Evolutionary conservation across 345 rosid genomes (phyloP).

Genomic region (Citrus sinensis): DNA sequence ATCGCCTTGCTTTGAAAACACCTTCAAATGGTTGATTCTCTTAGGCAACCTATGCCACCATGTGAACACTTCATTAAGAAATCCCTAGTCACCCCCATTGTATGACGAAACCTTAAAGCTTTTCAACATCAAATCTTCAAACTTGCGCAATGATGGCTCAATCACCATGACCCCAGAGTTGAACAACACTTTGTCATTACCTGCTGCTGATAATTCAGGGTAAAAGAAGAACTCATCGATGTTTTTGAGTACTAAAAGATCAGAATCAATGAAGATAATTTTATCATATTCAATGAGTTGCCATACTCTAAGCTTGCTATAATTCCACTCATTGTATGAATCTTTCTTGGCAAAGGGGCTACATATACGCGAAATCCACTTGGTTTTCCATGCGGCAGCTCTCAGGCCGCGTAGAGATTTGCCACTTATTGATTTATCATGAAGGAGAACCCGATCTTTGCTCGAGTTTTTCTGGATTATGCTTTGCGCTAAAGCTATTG

Average conservation of each 20-base stretch:
- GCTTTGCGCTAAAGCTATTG: slow-evolving; percentile 83
- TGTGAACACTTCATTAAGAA: too few species aligned
- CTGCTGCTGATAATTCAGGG: slow-evolving; percentile 64
- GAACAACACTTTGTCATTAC: slow-evolving; percentile 43
- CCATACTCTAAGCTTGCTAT: slow-evolving; percentile 84
- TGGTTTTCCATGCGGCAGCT: slow-evolving; percentile 63
- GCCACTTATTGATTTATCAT: slow-evolving; percentile 44
- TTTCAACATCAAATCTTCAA: slow-evolving; percentile 49
- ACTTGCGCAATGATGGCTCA: slow-evolving; percentile 79
- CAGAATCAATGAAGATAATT: slow-evolving; percentile 72
- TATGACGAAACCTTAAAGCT: too few species aligned
- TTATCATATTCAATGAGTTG: slow-evolving; percentile 53
- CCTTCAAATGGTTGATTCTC: too few species aligned
- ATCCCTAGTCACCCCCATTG: too few species aligned
- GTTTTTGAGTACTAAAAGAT: slow-evolving; percentile 50
- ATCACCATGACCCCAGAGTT: slow-evolving; percentile 86
- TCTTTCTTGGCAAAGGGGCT: slow-evolving; percentile 50
- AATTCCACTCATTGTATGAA: slow-evolving; percentile 92
- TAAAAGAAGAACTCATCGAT: slow-evolving; percentile 52
- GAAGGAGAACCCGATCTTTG: slow-evolving; percentile 60
- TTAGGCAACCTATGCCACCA: too few species aligned
- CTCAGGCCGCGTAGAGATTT: slow-evolving; percentile 45
- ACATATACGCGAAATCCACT: slow-evolving; percentile 44
- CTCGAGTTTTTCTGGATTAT: slow-evolving; percentile 51
- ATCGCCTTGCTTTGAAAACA: too few species aligned